Conservation (phyloP, 139 green algal species). For the Micromonas pusilla region DNA sequence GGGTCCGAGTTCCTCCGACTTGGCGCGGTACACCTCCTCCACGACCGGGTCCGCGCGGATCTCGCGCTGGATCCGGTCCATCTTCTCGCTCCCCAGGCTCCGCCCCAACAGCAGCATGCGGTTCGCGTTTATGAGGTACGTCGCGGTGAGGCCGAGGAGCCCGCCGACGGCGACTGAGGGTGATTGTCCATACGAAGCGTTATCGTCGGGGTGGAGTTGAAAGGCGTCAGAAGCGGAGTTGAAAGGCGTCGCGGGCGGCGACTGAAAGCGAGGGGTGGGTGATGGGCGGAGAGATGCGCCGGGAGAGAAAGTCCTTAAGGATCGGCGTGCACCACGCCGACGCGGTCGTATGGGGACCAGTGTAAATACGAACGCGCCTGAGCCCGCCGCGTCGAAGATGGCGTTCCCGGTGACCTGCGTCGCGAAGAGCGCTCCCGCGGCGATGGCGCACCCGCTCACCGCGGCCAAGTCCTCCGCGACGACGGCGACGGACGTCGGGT, state of each 20-base stretch:
- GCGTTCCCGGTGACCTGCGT: conserved; percentile 48
- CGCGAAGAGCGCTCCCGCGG: conserved; percentile 16
- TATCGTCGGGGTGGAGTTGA: too few species aligned
- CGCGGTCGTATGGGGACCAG: too few species aligned
- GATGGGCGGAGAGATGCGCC: too few species aligned
- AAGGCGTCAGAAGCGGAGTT: too few species aligned
- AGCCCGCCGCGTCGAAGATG: conserved; percentile 72
- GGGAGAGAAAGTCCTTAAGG: too few species aligned
- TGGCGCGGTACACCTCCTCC: conserved; percentile 64
- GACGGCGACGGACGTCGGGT: conserved; percentile 81
- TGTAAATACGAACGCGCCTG: too few species aligned
- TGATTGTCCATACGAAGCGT: too few species aligned
- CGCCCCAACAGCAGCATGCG: conserved; percentile 70
- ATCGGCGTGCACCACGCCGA: too few species aligned
- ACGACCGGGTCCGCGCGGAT: conserved; percentile 39
- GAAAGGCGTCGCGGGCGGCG: too few species aligned
- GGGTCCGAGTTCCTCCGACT: conserved; percentile 79
- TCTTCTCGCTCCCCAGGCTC: conserved; percentile 45
- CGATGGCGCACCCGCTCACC: conserved; percentile 52
- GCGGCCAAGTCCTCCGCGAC: conserved; percentile 83
- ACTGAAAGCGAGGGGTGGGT: too few species aligned
- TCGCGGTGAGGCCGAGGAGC: conserved; percentile 55
- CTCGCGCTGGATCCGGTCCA: background rate
- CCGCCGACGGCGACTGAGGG: conserved; percentile 66
- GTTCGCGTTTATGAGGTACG: conserved; percentile 73